Evolutionary conservation across 352 stramenopile genomes (phyloP).

Genomic region (Globisporangium takayamanum): DNA sequence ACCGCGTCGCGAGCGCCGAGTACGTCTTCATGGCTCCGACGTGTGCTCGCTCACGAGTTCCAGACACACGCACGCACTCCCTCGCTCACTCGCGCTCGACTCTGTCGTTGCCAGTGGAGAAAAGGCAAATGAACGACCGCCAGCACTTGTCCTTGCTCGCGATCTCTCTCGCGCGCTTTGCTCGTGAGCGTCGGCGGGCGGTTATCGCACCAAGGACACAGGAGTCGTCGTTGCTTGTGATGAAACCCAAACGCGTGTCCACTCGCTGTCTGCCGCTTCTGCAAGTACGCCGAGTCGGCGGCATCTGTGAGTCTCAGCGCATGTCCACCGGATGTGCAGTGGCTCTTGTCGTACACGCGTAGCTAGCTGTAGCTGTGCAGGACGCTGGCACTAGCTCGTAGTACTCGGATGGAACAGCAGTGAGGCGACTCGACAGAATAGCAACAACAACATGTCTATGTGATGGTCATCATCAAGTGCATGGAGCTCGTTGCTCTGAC

Average conservation of each 20-base stretch:
- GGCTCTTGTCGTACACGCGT: conserved; percentile 6
- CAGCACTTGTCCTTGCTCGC: background rate
- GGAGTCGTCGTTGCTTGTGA: background rate
- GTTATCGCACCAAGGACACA: background rate
- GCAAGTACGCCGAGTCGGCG: conserved; percentile 5
- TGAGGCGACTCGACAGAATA: background rate
- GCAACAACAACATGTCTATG: background rate
- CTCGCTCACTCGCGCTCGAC: background rate
- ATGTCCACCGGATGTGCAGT: background rate
- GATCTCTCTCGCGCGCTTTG: background rate
- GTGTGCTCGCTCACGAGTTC: background rate
- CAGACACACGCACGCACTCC: background rate
- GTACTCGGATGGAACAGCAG: background rate
- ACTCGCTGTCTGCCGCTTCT: conserved; percentile 2
- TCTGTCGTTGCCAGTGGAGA: background rate
- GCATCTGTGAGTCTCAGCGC: background rate
- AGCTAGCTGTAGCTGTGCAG: background rate
- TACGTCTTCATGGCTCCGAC: conserved; percentile 4
- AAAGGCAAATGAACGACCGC: conserved; percentile 4
- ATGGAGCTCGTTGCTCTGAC: too few relatives aligned
- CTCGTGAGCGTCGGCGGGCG: background rate
- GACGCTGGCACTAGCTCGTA: too few relatives aligned
- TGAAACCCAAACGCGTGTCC: background rate
- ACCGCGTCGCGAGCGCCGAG: background rate
- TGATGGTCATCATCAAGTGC: too few relatives aligned